Evolutionary conservation across 768 basidiomycete species (phyloP).

Genomic region (Rhizopogon sp.): DNA sequence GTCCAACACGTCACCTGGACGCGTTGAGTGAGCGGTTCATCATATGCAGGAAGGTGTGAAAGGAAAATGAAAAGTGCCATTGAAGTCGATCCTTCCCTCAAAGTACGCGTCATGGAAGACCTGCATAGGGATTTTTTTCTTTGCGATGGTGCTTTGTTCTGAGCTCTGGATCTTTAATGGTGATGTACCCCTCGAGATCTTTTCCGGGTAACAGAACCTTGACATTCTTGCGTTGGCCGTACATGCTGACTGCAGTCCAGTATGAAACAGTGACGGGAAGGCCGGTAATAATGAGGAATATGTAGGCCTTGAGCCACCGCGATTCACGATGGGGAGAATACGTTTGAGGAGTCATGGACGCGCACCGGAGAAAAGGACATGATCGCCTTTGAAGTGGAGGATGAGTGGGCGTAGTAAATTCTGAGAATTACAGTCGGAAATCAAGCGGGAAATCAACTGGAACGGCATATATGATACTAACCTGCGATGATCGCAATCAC

Average conservation of each 20-base stretch:
- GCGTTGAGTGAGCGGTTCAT: neutral
- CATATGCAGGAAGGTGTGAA: neutral
- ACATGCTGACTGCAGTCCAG: constrained; percentile 84
- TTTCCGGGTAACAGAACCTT: constrained; percentile 83
- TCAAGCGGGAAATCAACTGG: too few relatives aligned
- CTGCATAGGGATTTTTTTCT: constrained; percentile 94
- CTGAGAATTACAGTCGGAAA: too few relatives aligned
- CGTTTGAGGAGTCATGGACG: constrained; percentile 76
- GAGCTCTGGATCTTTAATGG: constrained; percentile 80
- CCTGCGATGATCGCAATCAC: too few relatives aligned
- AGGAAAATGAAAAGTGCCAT: constrained; percentile 48
- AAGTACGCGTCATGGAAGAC: constrained; percentile 97
- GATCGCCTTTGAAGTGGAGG: neutral
- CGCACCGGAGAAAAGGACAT: constrained; percentile 48
- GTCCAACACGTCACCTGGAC: constrained; percentile 87
- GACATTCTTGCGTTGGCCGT: constrained; percentile 77
- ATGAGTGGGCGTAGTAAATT: too few relatives aligned
- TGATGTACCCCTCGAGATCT: constrained; percentile 86
- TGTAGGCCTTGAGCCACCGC: constrained; percentile 82
- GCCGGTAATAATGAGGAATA: constrained; percentile 73
- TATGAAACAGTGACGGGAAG: constrained; percentile 78
- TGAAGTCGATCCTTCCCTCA: constrained; percentile 93
- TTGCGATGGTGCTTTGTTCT: constrained; percentile 75
- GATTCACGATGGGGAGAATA: constrained; percentile 74
- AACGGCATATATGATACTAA: too few relatives aligned